These are phyloP conservation scores for Podaxis carcinomalis DNA, from an alignment of 768 basidiomycete species.

Conservation along the genomic window DNA sequence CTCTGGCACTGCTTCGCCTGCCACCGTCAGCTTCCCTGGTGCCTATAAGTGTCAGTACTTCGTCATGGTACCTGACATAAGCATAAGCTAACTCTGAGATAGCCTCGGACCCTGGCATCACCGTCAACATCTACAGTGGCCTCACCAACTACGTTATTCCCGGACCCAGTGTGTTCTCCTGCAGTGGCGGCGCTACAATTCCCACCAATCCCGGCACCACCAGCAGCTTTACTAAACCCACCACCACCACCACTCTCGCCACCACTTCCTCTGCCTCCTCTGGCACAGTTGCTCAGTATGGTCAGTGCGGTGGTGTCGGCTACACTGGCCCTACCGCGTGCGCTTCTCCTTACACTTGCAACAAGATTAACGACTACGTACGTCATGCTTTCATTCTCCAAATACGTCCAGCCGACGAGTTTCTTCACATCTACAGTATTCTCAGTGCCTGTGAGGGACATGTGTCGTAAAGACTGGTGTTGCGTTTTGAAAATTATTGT, in stretches of 20 bases:
- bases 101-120: constrained; percentile 32
- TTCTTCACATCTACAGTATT: neutral
- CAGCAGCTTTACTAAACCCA: constrained; percentile 8
- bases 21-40: constrained; percentile 45
- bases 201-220: neutral
- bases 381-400: neutral
- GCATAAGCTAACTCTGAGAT: neutral
- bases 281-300: constrained; percentile 34
- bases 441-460: neutral
- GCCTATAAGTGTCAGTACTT: constrained; percentile 32
- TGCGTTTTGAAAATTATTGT: neutral
- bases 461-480: neutral
- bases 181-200: constrained; percentile 19
- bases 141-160: constrained; percentile 29
- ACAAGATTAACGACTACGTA: constrained; percentile 17
- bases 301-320: constrained; percentile 35
- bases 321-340: constrained; percentile 16
- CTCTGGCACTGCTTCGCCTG: constrained; percentile 32
- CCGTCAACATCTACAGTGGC: constrained; percentile 39
- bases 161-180: constrained; percentile 32
- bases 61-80: neutral
- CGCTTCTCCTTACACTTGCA: constrained; percentile 18
- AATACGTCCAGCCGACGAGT: neutral
- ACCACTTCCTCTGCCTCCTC: neutral
- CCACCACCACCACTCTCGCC: constrained; percentile 17